A percentile compares a stretch with the other conserved stretches of the same genome.
These are phyloP conservation scores for Chenopodium formosanum DNA, from an alignment of 148 eudicot genomes.

Conservation along the genomic window DNA sequence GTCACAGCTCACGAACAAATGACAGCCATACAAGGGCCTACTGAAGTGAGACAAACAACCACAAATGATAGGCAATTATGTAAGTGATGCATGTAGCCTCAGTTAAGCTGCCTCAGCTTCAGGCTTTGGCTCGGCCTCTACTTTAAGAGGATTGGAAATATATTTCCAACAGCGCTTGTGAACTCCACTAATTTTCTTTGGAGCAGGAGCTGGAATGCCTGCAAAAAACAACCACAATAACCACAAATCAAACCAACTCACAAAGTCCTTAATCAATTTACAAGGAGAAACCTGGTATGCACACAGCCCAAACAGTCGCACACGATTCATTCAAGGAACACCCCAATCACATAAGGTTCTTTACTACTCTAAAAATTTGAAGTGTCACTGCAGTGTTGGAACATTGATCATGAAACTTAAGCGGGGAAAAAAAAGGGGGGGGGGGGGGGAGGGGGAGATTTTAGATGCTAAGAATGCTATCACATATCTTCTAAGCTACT, in stretches of 20 bases:
- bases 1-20: slow-evolving; percentile 4
- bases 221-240: slow-evolving; percentile 16
- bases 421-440: too few species aligned
- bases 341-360: not conserved
- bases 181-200: slow-evolving; percentile 93
- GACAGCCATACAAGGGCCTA: not conserved
- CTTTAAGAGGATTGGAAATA: slow-evolving; percentile 45
- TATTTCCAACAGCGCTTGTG: slow-evolving; percentile 97
- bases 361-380: too few species aligned
- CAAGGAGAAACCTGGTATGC: not conserved
- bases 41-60: not conserved
- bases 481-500: not conserved
- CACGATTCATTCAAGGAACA: not conserved
- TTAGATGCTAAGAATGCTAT: not conserved
- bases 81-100: not conserved
- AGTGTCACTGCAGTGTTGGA: not conserved
- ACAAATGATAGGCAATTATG: not conserved
- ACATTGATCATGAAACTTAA: not conserved
- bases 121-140: slow-evolving; percentile 37
- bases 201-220: slow-evolving; percentile 69
- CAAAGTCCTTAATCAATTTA: not conserved
- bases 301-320: not conserved
- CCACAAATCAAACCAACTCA: not conserved
- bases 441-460: not conserved
- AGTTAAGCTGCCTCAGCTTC: slow-evolving; percentile 52